Evolutionary conservation across 2,329 filamentous ascomycete species (phyloP), one percentile per base, ranked within the genome.

Genomic region (Metarhizium album): DNA sequence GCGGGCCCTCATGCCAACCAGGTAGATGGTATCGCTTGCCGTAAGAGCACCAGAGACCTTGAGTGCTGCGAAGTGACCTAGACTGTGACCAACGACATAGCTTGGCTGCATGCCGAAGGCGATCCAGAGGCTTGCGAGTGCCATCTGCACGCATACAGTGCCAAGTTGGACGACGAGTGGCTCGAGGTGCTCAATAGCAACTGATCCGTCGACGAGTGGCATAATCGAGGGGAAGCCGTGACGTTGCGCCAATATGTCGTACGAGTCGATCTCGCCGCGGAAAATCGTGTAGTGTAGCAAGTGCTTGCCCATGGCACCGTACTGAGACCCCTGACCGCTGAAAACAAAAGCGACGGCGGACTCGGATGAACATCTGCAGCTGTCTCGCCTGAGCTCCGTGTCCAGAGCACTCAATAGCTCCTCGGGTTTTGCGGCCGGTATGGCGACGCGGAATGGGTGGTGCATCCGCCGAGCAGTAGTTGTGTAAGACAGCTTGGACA

Each of bases 1-100:
- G 61, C 78, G 70, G n/a, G 86, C 85, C 56, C 87, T 78, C 50
- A 72, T 66, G 42, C 86, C 86, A 23, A 90, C 84, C 1, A 90
- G 73, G 56, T 82, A 84, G 52, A 91, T 77, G 60, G 84, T 80
- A 62, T 89, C 85, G 58, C 79, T 80, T 22, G 79, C 81, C 13
- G 83, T 86, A 22, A 89, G 71, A 18, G 88, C 84, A 48, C 84
- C 86, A 47, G 84, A 82, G 43, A 82, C 75, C 59, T 86, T 76
- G 7, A 89, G 35, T 86, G 70, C 59, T 0, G 55, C 55, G n/a
- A 55, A 58, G n/a, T 58, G 50, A 3, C 56, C 56, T 2, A 58
- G 53, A 45, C 83, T 86, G 64, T 81, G 79, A 16, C 79, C 79
- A n/a, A 81, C 64, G 2, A 82, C 76, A 4, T 35, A 8, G 70